phyloP scores from a whole-genome alignment of 768 basidiomycete genomes.

The Cyathus striatus region DNA sequence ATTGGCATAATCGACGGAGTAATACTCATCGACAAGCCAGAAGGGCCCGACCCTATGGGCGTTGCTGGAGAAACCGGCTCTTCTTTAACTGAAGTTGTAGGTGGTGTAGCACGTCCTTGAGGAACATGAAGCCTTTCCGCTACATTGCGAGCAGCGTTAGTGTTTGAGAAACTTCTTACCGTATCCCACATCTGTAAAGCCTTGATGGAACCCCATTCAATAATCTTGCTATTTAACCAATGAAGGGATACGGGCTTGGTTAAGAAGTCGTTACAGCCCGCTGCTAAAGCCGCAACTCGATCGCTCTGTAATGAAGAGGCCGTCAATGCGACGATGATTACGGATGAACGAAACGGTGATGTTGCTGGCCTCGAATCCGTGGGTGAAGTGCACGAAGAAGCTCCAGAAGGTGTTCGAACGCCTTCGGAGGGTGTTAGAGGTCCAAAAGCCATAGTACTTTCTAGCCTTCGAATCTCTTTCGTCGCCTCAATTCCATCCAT shows the following conservation, averaged over 20 bases:
- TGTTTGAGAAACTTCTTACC: constrained; percentile 27
- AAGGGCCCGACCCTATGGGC: no score
- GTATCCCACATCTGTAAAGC: constrained; percentile 84
- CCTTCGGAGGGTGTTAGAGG: constrained; percentile 67
- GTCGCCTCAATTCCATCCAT: constrained; percentile 99
- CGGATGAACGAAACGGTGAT: constrained; percentile 83
- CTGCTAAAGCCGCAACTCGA: constrained; percentile 94
- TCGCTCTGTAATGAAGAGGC: constrained; percentile 94
- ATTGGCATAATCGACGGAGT: no score
- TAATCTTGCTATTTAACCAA: constrained; percentile 97
- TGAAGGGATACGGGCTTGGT: constrained; percentile 94
- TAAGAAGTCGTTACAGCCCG: constrained; percentile 97
- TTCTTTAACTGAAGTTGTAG: constrained; percentile 16
- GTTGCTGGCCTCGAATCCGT: constrained; percentile 39
- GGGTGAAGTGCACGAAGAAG: constrained; percentile 22
- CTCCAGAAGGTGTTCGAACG: constrained; percentile 48
- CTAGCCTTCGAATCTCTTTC: constrained; percentile 86
- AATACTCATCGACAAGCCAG: no score
- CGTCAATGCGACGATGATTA: constrained; percentile 98
- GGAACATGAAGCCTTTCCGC: constrained; percentile 45
- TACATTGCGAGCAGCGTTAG: constrained; percentile 35
- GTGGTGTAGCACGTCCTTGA: constrained; percentile 24
- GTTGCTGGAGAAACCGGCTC: no score
- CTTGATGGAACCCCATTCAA: constrained; percentile 99
- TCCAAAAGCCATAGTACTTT: constrained; percentile 63